phyloP scores from a whole-genome alignment of 768 basidiomycete genomes.

The Thelephora aurantiotincta region DNA sequence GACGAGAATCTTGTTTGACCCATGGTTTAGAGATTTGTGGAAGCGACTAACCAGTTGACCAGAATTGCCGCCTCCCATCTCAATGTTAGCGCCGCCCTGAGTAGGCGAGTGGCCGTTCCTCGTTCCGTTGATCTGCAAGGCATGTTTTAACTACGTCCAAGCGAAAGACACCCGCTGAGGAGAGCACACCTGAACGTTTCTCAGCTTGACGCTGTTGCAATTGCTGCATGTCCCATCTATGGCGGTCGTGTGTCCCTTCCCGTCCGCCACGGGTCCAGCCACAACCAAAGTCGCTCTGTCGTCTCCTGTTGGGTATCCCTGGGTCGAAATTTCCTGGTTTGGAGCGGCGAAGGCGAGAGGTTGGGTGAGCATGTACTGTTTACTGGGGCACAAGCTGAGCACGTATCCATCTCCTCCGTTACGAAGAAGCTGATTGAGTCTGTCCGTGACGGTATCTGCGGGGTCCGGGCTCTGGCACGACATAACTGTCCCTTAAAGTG shows the following conservation, averaged over 20 bases:
- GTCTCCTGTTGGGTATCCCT: conserved; percentile 56
- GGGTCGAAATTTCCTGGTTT: conserved; percentile 72
- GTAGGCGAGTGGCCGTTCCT: conserved; percentile 38
- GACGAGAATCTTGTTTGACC: neutral
- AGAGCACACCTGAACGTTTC: conserved; percentile 52
- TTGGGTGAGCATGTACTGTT: conserved; percentile 47
- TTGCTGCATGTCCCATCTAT: conserved; percentile 49
- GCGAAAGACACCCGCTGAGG: neutral
- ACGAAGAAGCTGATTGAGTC: conserved; percentile 49
- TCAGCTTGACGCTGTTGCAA: conserved; percentile 46
- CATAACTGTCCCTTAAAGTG: neutral
- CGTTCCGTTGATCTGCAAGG: conserved; percentile 54
- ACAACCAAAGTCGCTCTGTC: conserved; percentile 60
- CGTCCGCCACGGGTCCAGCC: conserved; percentile 44
- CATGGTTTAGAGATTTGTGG: neutral
- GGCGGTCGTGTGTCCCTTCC: conserved; percentile 58
- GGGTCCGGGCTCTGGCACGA: conserved; percentile 34
- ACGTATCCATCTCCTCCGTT: conserved; percentile 53
- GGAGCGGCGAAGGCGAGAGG: conserved; percentile 53
- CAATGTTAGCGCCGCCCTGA: conserved; percentile 63
- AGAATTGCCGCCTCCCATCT: conserved; percentile 67
- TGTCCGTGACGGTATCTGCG: conserved; percentile 43
- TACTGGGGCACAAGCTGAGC: conserved; percentile 49
- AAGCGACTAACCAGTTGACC: conserved; percentile 30
- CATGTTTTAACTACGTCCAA: neutral